Conservation (phyloP, 306 rosid species). For the Dryas octopetala region DNA sequence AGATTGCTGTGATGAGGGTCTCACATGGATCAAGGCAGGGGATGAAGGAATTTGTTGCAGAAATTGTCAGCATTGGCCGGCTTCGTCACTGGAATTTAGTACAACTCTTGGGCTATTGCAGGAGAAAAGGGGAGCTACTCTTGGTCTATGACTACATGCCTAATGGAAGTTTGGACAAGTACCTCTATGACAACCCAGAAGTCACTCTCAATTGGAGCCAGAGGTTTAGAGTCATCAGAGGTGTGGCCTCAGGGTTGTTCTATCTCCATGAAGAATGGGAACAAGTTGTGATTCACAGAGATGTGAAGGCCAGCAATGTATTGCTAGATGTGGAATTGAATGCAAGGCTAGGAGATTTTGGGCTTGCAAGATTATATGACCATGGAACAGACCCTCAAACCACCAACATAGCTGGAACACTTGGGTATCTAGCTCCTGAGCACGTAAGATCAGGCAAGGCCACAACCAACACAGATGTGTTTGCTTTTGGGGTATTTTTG, state of each 20-base stretch:
- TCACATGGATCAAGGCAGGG: slow-evolving; percentile 37
- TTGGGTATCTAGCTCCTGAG: slow-evolving; percentile 42
- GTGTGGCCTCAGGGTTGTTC: slow-evolving; percentile 34
- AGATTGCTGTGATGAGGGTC: slow-evolving; percentile 35
- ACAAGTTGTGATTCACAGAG: slow-evolving; percentile 40
- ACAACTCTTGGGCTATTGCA: slow-evolving; percentile 37
- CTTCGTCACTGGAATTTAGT: slow-evolving; percentile 39
- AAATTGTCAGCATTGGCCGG: slow-evolving; percentile 33
- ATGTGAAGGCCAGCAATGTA: slow-evolving; percentile 39
- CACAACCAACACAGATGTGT: slow-evolving; percentile 35
- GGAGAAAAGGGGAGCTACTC: slow-evolving; percentile 35
- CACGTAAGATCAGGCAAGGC: slow-evolving; percentile 40
- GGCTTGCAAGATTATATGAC: slow-evolving; percentile 33
- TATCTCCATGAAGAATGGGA: slow-evolving; percentile 47
- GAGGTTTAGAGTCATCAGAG: slow-evolving; percentile 34
- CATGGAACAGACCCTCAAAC: slow-evolving; percentile 34
- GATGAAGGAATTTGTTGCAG: slow-evolving; percentile 42
- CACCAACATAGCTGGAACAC: slow-evolving; percentile 33
- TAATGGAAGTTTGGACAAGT: slow-evolving; percentile 41
- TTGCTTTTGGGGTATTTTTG: slow-evolving; percentile 29
- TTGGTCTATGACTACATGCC: slow-evolving; percentile 39
- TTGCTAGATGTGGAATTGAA: slow-evolving; percentile 34
- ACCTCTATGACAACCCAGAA: slow-evolving; percentile 22
- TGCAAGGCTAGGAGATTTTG: slow-evolving; percentile 38
- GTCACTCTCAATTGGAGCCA: slow-evolving; percentile 24